Evolutionary conservation across 352 stramenopile genomes (phyloP), one percentile per base, ranked within the genome.

Genomic region (Phytophthora boehmeriae): DNA sequence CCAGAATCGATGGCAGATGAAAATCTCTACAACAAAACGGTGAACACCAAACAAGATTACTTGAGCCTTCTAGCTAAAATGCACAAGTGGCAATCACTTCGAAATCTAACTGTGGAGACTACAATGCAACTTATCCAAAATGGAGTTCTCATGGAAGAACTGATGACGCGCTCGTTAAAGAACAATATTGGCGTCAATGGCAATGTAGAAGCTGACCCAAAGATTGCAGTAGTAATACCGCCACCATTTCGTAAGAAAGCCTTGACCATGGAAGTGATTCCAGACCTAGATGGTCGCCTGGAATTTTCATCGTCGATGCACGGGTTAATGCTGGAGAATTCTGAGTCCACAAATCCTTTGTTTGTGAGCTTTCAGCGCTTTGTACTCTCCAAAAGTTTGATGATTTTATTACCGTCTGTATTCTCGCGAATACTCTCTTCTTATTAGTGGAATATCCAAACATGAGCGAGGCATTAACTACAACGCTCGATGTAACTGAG

Each of bases 351-450:
- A 0, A 72, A 19, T 20, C 52, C 53, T 0, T 44, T 53, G 23
- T 76, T 73, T 56, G 28, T 68, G 0, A 62, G 41, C 6, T 81
- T 83, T 35, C 78, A 89, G 36, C 68, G 63, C 0, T 57, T 85
- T 16, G 82, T 93, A 22, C 63, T 91, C 20, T 92, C 82, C 2
- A 90, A 92, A 61, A 78, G 66, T 93, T 90, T 32, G 84, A 90
- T 42, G 80, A 92, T 54, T 70, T 71, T n/a, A 76, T 93, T 44
- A 93, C 82, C 0, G 51, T 65, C 6, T 90, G 80, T 20, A 93
- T 93, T 59, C 62, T 84, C 5, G 32, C 80, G 35, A 93, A 93
- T 52, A 92, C 82, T 19, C 25, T 81, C 5, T 82, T 87, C 16
- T 56, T 93, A 41, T 57, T 93, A 14, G 57, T 89, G 9, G 82